phyloP scores from a whole-genome alignment of 1,284 basidiomycete genomes.

The Ganoderma boninense region DNA sequence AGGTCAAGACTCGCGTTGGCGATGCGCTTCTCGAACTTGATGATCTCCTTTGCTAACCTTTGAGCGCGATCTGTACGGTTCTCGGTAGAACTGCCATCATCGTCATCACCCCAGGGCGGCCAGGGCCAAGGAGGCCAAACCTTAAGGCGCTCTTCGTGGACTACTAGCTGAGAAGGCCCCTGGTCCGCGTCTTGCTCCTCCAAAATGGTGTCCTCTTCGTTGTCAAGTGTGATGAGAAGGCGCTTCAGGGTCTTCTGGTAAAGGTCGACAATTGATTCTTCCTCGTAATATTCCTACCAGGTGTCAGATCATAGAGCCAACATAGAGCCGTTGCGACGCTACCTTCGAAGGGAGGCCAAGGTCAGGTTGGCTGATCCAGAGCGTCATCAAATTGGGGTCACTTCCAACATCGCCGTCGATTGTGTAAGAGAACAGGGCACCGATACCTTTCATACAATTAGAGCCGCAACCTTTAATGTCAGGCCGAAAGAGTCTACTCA shows the following conservation, averaged over 20 bases:
- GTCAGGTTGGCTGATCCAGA: conserved; percentile 87
- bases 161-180: conserved; percentile 41
- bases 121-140: conserved; percentile 89
- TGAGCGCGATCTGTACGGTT: conserved; percentile 57
- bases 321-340: conserved; percentile 1
- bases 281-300: conserved; percentile 88
- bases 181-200: conserved; percentile 24
- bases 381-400: conserved; percentile 88
- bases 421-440: conserved; percentile 78
- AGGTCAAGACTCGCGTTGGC: conserved; percentile 84
- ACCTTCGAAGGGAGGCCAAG: conserved; percentile 93
- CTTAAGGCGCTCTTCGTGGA: conserved; percentile 66
- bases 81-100: conserved; percentile 52
- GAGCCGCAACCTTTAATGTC: neutral
- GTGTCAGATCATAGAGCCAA: conserved; percentile 8
- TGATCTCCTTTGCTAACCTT: conserved; percentile 76
- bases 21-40: conserved; percentile 85
- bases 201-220: conserved; percentile 50
- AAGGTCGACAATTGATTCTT: conserved; percentile 72
- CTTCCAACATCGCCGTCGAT: conserved; percentile 91
- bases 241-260: conserved; percentile 79
- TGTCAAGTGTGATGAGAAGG: conserved; percentile 71
- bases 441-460: conserved; percentile 61
- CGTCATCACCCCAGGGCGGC: conserved; percentile 80
- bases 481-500: conserved; percentile 38